These are phyloP conservation scores for Tuctoria greenei DNA, from an alignment of 176 grass and related monocot species.

Conservation along the genomic window DNA sequence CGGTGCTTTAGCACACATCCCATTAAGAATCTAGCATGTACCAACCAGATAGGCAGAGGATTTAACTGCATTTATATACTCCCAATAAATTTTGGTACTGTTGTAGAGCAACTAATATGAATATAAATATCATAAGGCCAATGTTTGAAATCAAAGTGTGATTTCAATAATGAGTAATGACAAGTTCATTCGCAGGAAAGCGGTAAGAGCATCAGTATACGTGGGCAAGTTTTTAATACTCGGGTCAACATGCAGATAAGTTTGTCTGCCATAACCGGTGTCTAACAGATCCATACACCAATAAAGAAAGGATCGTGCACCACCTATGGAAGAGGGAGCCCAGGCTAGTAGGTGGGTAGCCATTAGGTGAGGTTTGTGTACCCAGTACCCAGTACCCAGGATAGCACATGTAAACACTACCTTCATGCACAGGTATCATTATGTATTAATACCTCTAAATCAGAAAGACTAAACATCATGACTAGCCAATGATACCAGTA, in stretches of 20 bases:
- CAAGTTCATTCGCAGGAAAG: conserved; percentile 40
- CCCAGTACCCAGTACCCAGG: conserved; percentile 49
- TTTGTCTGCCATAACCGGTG: conserved; percentile 48
- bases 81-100: conserved; percentile 23
- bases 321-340: conserved; percentile 22
- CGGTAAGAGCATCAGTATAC: conserved; percentile 21
- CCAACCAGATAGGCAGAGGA: conserved; percentile 37
- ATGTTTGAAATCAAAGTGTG: conserved; percentile 31
- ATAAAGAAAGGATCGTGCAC: conserved; percentile 39
- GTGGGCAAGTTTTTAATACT: conserved; percentile 35
- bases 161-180: conserved; percentile 41
- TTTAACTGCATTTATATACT: conserved; percentile 39
- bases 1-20: conserved; percentile 51
- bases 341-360: conserved; percentile 36
- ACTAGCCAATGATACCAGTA: not conserved
- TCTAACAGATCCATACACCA: conserved; percentile 34
- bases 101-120: conserved; percentile 9
- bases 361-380: conserved; percentile 30
- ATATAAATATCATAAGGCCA: conserved; percentile 24
- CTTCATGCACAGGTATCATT: conserved; percentile 27
- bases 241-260: conserved; percentile 42
- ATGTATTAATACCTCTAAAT: conserved; percentile 10
- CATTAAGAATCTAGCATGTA: conserved; percentile 52
- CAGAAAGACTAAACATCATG: conserved; percentile 8
- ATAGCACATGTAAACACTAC: conserved; percentile 50